These are phyloP conservation scores for Cryptococcus neoformans DNA, from an alignment of 1,284 basidiomycete genomes.

Conservation along the genomic window DNA sequence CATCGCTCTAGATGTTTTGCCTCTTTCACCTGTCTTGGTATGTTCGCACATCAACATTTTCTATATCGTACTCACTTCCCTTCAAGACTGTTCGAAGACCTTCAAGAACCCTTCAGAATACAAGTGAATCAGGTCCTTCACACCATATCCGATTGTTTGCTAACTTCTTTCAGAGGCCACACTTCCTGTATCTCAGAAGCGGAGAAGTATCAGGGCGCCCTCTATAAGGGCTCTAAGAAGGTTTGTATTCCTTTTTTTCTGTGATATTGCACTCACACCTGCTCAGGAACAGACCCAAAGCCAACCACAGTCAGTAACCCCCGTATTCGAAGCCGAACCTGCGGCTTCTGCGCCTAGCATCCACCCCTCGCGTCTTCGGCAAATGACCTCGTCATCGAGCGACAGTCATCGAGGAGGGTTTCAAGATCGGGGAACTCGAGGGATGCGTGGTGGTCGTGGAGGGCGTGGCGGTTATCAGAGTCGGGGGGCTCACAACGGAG, in stretches of 20 bases:
- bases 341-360: conserved; percentile 16
- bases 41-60: conserved; percentile 7
- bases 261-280: neutral
- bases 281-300: conserved; percentile 1
- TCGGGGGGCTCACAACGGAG: conserved; percentile 7
- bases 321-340: neutral
- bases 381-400: conserved; percentile 4
- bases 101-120: conserved; percentile 67
- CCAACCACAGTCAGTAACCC: conserved; percentile 7
- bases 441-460: conserved; percentile 12
- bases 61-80: neutral
- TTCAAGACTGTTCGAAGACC: conserved; percentile 69
- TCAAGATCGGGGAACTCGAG: conserved; percentile 5
- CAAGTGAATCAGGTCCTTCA: conserved; percentile 53
- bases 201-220: conserved; percentile 81
- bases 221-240: conserved; percentile 75
- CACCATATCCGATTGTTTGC: conserved; percentile 9
- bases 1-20: conserved; percentile 52
- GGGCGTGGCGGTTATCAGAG: conserved; percentile 11
- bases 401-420: conserved; percentile 1
- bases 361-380: conserved; percentile 34
- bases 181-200: conserved; percentile 83
- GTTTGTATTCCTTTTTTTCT: conserved; percentile 31
- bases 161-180: conserved; percentile 52
- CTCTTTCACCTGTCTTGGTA: conserved; percentile 72